Evolutionary conservation across 108 stramenopile genomes (phyloP), one percentile per base, ranked within the genome.

Genomic region (Phaeodactylum tricornutum): DNA sequence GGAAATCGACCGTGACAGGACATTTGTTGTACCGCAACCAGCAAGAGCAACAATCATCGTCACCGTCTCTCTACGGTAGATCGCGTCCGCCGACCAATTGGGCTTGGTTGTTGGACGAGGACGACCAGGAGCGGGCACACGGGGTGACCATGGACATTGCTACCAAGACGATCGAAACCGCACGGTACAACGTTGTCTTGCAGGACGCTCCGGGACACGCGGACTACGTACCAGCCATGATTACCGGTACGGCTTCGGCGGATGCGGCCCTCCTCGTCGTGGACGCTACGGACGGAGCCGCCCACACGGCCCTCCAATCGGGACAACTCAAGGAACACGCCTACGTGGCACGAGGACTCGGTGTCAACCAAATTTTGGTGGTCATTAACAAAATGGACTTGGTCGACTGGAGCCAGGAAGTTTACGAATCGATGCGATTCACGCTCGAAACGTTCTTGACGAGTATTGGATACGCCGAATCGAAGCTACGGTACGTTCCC

Each of bases 61-160:
- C 37, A 19, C 9, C 47, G 8, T n/a, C n/a, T n/a, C n/a, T n/a
- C n/a, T n/a, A n/a, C n/a, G n/a, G n/a, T n/a, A n/a, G n/a, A n/a
- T n/a, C n/a, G n/a, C n/a, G n/a, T n/a, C 39, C 77, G 79, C 40
- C 78, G 80, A 53, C 55, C 84, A 45, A 91, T 83, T 86, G 87
- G 44, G 94, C 94, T 21, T 99, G 95, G 95, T 74, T 98, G 38
- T 71, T 97, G 37, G 96, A 98, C 76, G 96, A 97, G 65, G 85
- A 95, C 42, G 95, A 96, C 78, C 76, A 81, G 46, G 98, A 99
- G 74, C 95, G 96, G 29, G 96, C 93, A 67, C 91, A 93, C 15
- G 96, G 96, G n/a, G 95, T 97, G 48, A 99, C 98, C 57, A 99
- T 99, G 84, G 95, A 99, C 53, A 92, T 97, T 47, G 93, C 94